Evolutionary conservation across 768 basidiomycete genomes (phyloP).

Genomic region (Collybiopsis confluens): DNA sequence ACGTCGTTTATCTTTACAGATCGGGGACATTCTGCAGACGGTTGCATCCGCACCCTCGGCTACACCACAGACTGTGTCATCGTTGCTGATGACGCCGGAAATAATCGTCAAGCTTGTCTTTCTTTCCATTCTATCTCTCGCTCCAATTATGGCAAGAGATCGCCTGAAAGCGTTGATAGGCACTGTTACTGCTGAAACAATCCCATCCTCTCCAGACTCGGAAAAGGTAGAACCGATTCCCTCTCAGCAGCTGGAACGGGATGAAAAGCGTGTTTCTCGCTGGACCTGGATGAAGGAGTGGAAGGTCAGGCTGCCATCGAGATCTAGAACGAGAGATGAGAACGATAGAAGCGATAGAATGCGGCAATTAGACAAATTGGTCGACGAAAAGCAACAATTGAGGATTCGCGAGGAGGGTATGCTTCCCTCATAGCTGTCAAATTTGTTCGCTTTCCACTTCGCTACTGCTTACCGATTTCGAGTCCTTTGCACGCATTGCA

Average conservation of each 20-base stretch:
- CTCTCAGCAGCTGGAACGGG: not conserved
- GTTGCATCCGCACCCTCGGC: constrained; percentile 70
- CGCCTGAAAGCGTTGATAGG: constrained; percentile 4
- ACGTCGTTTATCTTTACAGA: constrained; percentile 34
- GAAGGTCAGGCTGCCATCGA: constrained; percentile 4
- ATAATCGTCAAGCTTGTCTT: constrained; percentile 82
- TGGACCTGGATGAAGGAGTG: constrained; percentile 9
- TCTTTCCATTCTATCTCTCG: constrained; percentile 78
- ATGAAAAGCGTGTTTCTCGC: constrained; percentile 4
- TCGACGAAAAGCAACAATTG: constrained; percentile 5
- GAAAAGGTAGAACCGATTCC: not conserved
- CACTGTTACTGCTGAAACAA: not conserved
- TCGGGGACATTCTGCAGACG: constrained; percentile 84
- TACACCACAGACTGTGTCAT: constrained; percentile 75
- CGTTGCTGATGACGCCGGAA: constrained; percentile 76
- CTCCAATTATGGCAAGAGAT: constrained; percentile 76
- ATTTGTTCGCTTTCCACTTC: not conserved
- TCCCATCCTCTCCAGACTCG: not conserved
- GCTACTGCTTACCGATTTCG: not conserved
- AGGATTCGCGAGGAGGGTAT: not conserved
- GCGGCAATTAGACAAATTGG: constrained; percentile 2
- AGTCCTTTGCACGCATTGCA: not conserved
- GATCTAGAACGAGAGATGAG: constrained; percentile 5
- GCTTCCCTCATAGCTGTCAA: constrained; percentile 5
- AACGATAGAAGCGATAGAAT: constrained; percentile 2